phyloP scores from a whole-genome alignment of 108 stramenopile genomes.

The Chaetoceros muelleri region DNA sequence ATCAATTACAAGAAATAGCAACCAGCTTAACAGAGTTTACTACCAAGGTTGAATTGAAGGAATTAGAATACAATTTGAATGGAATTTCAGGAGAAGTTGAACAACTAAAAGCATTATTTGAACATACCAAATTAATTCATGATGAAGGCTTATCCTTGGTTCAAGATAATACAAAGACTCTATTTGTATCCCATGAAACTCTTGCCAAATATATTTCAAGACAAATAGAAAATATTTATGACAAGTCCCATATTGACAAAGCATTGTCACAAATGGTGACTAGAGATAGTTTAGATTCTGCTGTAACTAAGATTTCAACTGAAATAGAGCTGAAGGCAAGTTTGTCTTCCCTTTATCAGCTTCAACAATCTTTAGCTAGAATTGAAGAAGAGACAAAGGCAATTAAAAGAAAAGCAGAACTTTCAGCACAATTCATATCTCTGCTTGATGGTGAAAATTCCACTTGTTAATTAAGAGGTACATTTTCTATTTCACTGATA shows the following conservation, averaged over 20 bases:
- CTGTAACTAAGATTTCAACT: too few species aligned
- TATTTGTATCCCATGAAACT: background rate
- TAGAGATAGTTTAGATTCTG: background rate
- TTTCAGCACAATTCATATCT: too few species aligned
- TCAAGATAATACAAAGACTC: background rate
- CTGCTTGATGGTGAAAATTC: too few species aligned
- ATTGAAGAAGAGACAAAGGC: too few species aligned
- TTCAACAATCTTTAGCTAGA: too few species aligned
- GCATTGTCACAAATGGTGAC: background rate
- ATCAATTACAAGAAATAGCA: background rate
- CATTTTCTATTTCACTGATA: too few species aligned
- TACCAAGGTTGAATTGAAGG: background rate
- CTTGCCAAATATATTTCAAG: background rate
- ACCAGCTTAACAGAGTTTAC: background rate
- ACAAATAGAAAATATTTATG: background rate
- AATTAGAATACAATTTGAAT: background rate
- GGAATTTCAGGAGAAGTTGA: background rate
- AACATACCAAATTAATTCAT: background rate
- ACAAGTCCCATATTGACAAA: background rate
- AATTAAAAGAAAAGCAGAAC: too few species aligned
- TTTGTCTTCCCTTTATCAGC: too few species aligned
- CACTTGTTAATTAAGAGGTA: too few species aligned
- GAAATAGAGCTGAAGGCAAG: too few species aligned
- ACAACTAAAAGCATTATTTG: background rate
- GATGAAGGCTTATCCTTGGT: background rate